Evolutionary conservation across 345 rosid genomes (phyloP), one percentile per base, ranked within the genome.

Genomic region (Kernera saxatilis): DNA sequence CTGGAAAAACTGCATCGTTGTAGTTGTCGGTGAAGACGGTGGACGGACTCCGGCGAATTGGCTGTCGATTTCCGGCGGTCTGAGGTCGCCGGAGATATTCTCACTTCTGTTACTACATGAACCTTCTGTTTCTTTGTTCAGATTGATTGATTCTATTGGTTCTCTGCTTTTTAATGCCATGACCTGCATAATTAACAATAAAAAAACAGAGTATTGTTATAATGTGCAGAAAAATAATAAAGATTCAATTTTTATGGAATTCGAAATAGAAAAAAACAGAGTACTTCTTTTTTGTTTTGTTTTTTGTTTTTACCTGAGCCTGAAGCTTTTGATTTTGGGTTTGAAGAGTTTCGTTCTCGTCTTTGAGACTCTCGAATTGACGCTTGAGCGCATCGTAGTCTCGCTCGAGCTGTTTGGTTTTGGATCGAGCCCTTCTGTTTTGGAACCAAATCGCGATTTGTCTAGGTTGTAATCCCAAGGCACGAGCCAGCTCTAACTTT

Each of bases 371-470:
- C 10, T 93, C 94, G 60, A 75, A 87, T 43, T 87, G 90, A 79
- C 83, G 80, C 64, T 85, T 88, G 36, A 93, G 94, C 25, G 80
- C 75, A 73, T 91, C 94, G 39, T 91, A 88, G 70, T 93, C 97
- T 81, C 84, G 91, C 84, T 93, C 98, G 0, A 93, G 87, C 69
- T 93, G 96, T 66, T 91, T 88, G 5, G 96, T 91, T 78, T 93
- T 91, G 88, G 94, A 93, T 43, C 97, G 80, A 17, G 97, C 98
- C 57, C 97, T 87, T 69, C 96, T 84, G 81, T 93, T 91, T 72
- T 93, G 98, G 72, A 93, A 93, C 98, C 98, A 93, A 8, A 91
- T 90, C 4, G 96, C 91, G 67, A 93, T 73, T 82, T 93, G 93
- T 74, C 98, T 87, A 52, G 98, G 97, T 44, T 93, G 96, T 60